Evolutionary conservation across 805 yeast species (phyloP).

Genomic region (Yueomyces sp.): DNA sequence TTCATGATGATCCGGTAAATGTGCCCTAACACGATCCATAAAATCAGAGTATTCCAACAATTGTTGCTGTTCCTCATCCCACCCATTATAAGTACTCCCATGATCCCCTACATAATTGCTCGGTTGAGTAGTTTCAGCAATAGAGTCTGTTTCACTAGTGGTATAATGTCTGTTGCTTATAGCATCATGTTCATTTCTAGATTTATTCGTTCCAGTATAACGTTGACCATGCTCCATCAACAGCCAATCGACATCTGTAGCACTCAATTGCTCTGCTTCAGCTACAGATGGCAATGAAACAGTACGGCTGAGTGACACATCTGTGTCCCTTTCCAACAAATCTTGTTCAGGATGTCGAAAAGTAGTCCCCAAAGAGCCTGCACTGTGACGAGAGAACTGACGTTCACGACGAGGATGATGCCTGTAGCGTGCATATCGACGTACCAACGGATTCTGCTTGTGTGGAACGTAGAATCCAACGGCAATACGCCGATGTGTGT

Average conservation of each 20-base stretch:
- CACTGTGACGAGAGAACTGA: constrained; percentile 25
- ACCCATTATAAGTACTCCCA: not conserved
- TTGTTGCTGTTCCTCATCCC: constrained; percentile 2
- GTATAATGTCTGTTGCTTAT: constrained; percentile 1
- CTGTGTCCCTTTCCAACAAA: constrained; percentile 4
- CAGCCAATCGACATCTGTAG: constrained; percentile 28
- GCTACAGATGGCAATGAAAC: constrained; percentile 29
- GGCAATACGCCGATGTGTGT: constrained; percentile 27
- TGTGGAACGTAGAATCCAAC: constrained; percentile 29
- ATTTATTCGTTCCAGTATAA: constrained; percentile 20
- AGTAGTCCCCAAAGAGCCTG: constrained; percentile 24
- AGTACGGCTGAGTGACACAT: constrained; percentile 22
- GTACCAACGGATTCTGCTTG: constrained; percentile 29
- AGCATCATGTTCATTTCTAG: constrained; percentile 12
- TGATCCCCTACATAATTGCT: not conserved
- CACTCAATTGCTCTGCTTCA: constrained; percentile 20
- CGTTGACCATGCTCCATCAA: constrained; percentile 28
- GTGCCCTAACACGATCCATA: constrained; percentile 7
- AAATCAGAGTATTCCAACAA: constrained; percentile 19
- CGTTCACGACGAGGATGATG: constrained; percentile 22
- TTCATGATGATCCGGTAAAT: not conserved
- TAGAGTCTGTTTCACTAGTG: not conserved
- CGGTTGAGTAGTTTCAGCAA: not conserved
- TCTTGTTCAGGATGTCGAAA: constrained; percentile 13
- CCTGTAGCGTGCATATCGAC: constrained; percentile 15